Evolutionary conservation across 2,329 filamentous ascomycete species (phyloP).

Genomic region (Colletotrichum eleusines): DNA sequence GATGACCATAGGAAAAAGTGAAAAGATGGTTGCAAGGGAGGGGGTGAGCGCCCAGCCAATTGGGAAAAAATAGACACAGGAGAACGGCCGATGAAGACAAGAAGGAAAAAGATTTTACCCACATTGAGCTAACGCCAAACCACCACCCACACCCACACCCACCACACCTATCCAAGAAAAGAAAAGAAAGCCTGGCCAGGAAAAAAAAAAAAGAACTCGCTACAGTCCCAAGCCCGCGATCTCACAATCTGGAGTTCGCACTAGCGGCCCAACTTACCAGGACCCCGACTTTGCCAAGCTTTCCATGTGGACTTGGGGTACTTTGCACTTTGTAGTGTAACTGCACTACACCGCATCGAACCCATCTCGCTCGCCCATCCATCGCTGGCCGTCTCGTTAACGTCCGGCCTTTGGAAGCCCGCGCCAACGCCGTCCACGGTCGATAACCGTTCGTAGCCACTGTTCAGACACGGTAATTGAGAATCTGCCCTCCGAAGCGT

Average conservation of each 20-base stretch:
- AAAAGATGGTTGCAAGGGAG: not conserved
- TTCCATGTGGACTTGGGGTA: conserved; percentile 17
- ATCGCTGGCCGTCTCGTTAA: not conserved
- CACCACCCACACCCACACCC: not conserved
- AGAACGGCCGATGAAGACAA: conserved; percentile 17
- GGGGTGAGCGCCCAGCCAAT: not conserved
- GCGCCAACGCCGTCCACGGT: not conserved
- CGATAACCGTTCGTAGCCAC: not conserved
- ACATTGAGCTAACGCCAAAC: not conserved
- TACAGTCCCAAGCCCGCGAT: conserved; percentile 15
- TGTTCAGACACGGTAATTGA: not conserved
- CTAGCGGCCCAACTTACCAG: conserved; percentile 38
- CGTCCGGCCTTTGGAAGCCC: not conserved
- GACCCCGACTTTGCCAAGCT: conserved; percentile 37
- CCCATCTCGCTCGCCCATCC: not conserved
- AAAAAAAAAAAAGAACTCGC: not conserved
- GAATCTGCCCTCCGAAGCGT: not conserved
- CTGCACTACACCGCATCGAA: conserved; percentile 29
- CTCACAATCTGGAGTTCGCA: conserved; percentile 36
- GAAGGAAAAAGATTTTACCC: not conserved
- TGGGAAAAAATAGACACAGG: not conserved
- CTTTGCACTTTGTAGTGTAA: conserved; percentile 26
- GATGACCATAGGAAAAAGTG: not conserved
- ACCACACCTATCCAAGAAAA: conserved; percentile 3
- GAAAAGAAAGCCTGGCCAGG: conserved; percentile 13